Evolutionary conservation across 345 rosid genomes (phyloP).

Genomic region (Citrus medica): DNA sequence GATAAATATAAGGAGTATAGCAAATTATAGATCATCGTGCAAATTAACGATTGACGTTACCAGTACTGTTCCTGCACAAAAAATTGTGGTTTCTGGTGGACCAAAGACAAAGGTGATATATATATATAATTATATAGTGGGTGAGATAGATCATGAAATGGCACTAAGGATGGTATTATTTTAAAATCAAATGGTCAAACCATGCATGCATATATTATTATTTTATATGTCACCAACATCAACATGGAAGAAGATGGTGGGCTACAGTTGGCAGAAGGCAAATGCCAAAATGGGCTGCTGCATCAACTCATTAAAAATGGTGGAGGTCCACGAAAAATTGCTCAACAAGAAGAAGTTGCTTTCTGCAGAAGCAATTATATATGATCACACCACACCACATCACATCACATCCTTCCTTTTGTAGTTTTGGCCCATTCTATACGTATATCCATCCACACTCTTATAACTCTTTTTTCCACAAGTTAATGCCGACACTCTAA

Average conservation of each 20-base stretch:
- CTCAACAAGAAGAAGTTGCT: neutral
- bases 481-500: no score
- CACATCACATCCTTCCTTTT: neutral
- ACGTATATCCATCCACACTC: no score
- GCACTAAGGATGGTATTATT: neutral
- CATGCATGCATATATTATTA: no score
- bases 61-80: neutral
- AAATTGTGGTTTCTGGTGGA: neutral
- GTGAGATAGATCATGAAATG: neutral
- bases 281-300: neutral
- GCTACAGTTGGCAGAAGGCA: constrained; percentile 5
- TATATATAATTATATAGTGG: neutral
- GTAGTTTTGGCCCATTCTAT: neutral
- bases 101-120: neutral
- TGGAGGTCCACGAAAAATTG: constrained; percentile 13
- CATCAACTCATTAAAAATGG: neutral
- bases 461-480: no score
- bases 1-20: no score
- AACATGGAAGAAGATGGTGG: neutral
- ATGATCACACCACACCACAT: neutral
- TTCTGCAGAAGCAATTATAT: neutral
- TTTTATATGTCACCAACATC: neutral
- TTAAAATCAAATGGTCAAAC: neutral
- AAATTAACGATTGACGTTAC: no score
- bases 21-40: neutral